A percentile compares a stretch with the other conserved stretches of the same genome.
phyloP scores from a whole-genome alignment of 176 grass and related monocot species.

The Urochloa ruziziensis region DNA sequence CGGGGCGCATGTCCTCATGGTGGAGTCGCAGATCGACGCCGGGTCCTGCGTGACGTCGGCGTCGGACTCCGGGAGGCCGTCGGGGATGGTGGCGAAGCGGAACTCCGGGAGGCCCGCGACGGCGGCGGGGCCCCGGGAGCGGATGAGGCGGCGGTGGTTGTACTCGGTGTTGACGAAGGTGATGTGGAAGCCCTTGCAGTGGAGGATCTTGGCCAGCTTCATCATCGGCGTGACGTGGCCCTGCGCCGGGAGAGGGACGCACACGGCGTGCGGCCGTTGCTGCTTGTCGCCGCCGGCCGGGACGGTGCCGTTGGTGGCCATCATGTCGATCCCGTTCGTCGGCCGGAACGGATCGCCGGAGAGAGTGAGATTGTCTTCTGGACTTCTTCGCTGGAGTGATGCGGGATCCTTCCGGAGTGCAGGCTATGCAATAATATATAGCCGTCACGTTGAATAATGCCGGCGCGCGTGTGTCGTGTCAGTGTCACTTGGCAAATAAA shows the following conservation, averaged over 20 bases:
- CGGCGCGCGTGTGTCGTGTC: background rate
- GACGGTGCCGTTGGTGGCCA: too few species aligned
- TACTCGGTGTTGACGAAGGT: constrained; percentile 75
- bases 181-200: constrained; percentile 50
- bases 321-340: background rate
- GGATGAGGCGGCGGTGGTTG: constrained; percentile 45
- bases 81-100: constrained; percentile 40
- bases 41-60: constrained; percentile 46
- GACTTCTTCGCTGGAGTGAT: background rate
- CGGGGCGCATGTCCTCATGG: constrained; percentile 26
- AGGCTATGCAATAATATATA: background rate
- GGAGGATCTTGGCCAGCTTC: constrained; percentile 59
- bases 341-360: background rate
- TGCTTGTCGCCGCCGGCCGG: background rate
- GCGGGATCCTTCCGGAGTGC: background rate
- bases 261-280: constrained; percentile 47
- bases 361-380: too few species aligned
- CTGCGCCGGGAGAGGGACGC: constrained; percentile 44
- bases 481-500: background rate
- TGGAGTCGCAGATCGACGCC: constrained; percentile 21
- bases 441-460: background rate
- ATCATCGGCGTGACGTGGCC: constrained; percentile 68
- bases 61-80: constrained; percentile 33
- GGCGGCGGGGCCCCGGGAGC: constrained; percentile 6
- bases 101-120: constrained; percentile 23